These are phyloP conservation scores for Aureobasidium subglaciale DNA, from an alignment of 2,329 filamentous ascomycete genomes.

Conservation along the genomic window DNA sequence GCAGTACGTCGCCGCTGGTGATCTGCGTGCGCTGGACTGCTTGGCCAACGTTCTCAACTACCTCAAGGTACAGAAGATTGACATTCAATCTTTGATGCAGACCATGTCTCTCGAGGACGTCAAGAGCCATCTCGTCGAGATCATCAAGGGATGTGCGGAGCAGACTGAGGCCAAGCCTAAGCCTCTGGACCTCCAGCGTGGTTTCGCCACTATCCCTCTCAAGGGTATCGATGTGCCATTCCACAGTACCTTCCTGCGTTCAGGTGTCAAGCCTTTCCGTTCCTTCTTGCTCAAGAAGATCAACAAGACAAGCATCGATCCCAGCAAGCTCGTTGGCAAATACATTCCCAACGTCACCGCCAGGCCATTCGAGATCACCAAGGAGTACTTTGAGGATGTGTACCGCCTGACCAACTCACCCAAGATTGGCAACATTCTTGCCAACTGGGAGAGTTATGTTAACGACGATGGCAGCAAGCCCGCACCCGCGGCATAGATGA, in stretches of 20 bases:
- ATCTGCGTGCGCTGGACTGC: constrained; percentile 58
- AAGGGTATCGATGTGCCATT: constrained; percentile 98
- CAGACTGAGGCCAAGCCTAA: constrained; percentile 82
- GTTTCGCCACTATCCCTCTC: constrained; percentile 93
- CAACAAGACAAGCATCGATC: constrained; percentile 97
- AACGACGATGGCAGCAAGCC: constrained; percentile 23
- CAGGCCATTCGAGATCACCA: constrained; percentile 87
- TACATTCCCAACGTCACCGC: constrained; percentile 99
- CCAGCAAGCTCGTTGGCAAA: constrained; percentile 92
- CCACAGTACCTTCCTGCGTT: constrained; percentile 97
- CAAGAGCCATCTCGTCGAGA: constrained; percentile 80
- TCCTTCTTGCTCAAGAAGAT: constrained; percentile 99
- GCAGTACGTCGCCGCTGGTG: constrained; percentile 63
- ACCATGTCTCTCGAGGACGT: constrained; percentile 82
- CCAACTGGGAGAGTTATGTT: constrained; percentile 60
- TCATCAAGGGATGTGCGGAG: constrained; percentile 82
- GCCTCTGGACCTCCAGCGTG: constrained; percentile 84
- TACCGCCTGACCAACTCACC: constrained; percentile 83
- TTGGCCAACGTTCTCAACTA: constrained; percentile 82
- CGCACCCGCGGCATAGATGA: constrained; percentile 3
- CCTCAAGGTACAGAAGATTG: constrained; percentile 92
- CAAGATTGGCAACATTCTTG: constrained; percentile 69
- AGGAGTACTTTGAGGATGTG: constrained; percentile 99
- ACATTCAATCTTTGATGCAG: constrained; percentile 87
- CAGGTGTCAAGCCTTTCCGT: constrained; percentile 97